Conservation (phyloP, 208 protist genomes). For the Crithidia mellificae region DNA sequence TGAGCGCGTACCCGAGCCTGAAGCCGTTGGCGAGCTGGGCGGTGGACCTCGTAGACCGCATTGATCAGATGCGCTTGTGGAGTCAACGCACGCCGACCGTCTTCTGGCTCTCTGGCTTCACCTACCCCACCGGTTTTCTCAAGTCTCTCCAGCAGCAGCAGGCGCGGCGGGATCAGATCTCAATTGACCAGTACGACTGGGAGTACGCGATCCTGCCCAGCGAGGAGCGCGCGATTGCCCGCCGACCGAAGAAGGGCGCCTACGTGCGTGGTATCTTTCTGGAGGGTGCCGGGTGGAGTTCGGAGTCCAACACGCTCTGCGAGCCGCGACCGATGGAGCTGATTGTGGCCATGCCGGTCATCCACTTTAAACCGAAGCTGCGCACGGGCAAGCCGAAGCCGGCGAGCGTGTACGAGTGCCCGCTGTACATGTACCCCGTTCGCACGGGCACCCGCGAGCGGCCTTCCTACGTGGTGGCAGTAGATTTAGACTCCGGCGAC, state of each 20-base stretch:
- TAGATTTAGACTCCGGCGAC: conserved; percentile 94
- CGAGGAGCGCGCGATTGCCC: conserved; percentile 91
- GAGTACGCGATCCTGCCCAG: conserved; percentile 94
- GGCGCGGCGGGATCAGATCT: conserved; percentile 88
- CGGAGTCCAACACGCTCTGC: conserved; percentile 82
- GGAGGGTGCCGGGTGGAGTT: conserved; percentile 97
- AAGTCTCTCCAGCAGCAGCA: conserved; percentile 97
- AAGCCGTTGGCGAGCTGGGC: conserved; percentile 97
- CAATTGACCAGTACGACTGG: conserved; percentile 98
- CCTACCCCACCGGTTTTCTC: conserved; percentile 98
- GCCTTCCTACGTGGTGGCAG: conserved; percentile 95
- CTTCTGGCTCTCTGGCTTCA: conserved; percentile 98
- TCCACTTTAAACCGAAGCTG: conserved; percentile 98
- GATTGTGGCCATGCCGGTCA: conserved; percentile 96
- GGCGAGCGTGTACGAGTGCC: conserved; percentile 91
- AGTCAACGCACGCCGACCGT: conserved; percentile 91
- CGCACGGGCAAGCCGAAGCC: conserved; percentile 76
- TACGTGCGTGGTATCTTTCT: conserved; percentile 97
- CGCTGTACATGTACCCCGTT: conserved; percentile 98
- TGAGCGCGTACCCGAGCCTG: conserved; percentile 96
- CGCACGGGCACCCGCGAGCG: conserved; percentile 96
- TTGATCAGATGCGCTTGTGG: conserved; percentile 95
- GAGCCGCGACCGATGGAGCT: conserved; percentile 98
- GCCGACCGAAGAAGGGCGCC: conserved; percentile 94
- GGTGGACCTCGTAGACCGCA: conserved; percentile 92